A percentile compares a stretch with the other conserved stretches of the same genome.
phyloP scores from a whole-genome alignment of 768 basidiomycete genomes.

The Trametes cubensis region DNA sequence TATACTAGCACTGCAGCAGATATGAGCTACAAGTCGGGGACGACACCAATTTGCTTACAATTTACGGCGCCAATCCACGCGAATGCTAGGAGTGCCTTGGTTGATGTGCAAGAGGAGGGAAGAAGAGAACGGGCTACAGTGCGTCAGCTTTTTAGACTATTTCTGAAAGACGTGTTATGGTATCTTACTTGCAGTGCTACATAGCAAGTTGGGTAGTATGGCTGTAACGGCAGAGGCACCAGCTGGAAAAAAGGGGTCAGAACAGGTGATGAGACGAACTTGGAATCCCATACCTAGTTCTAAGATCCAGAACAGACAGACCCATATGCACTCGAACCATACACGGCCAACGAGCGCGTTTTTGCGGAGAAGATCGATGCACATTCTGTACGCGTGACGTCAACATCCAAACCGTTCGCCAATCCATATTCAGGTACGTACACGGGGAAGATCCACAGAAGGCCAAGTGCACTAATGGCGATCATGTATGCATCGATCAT shows the following conservation, averaged over 20 bases:
- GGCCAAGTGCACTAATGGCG: slow-evolving; percentile 59
- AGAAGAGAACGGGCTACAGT: slow-evolving; percentile 11
- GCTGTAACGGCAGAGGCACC: slow-evolving; percentile 55
- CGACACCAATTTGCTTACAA: slow-evolving; percentile 10
- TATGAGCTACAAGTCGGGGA: slow-evolving; percentile 3
- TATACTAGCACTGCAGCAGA: slow-evolving; percentile 56
- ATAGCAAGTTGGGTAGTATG: slow-evolving; percentile 40
- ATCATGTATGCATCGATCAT: slow-evolving; percentile 62
- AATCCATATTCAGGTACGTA: slow-evolving; percentile 35
- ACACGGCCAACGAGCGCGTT: slow-evolving; percentile 59
- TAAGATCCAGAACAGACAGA: slow-evolving; percentile 57
- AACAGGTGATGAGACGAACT: background rate
- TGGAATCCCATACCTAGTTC: slow-evolving; percentile 52
- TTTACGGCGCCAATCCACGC: slow-evolving; percentile 46
- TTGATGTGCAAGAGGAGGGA: slow-evolving; percentile 50
- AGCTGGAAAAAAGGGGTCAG: slow-evolving; percentile 38
- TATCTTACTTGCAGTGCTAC: slow-evolving; percentile 27
- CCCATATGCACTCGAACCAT: slow-evolving; percentile 74
- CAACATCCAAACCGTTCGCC: background rate
- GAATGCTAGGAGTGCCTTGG: slow-evolving; percentile 58
- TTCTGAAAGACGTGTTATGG: background rate
- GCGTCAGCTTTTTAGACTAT: background rate
- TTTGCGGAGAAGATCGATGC: slow-evolving; percentile 57
- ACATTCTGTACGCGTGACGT: slow-evolving; percentile 43
- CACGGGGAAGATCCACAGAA: slow-evolving; percentile 62